Evolutionary conservation across 1,139 yeast genomes (phyloP).

Genomic region (Pichia sorboxylosa): DNA sequence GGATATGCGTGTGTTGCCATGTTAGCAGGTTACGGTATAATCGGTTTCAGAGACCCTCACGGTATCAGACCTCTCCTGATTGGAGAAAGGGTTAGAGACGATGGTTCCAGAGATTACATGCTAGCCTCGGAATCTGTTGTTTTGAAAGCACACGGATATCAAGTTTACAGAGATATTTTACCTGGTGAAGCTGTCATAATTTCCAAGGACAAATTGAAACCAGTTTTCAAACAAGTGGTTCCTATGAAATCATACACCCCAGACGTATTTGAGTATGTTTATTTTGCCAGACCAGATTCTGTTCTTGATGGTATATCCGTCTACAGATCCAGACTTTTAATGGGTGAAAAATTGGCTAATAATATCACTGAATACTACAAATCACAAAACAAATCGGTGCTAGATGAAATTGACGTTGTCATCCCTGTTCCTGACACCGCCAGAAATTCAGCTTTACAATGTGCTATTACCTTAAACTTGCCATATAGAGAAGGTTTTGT

Average conservation of each 20-base stretch:
- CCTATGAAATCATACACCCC: conserved; percentile 74
- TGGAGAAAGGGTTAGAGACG: conserved; percentile 63
- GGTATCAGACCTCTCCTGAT: conserved; percentile 86
- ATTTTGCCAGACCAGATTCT: conserved; percentile 95
- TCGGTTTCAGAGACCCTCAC: conserved; percentile 95
- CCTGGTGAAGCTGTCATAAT: conserved; percentile 97
- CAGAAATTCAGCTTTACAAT: conserved; percentile 85
- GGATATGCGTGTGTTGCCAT: conserved; percentile 93
- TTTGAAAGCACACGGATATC: conserved; percentile 83
- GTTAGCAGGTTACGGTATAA: conserved; percentile 90
- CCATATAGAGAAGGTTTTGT: conserved; percentile 97
- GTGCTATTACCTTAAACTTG: conserved; percentile 67
- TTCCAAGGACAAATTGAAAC: conserved; percentile 56
- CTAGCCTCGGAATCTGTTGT: conserved; percentile 93
- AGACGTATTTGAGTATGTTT: conserved; percentile 92
- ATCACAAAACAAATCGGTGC: conserved; percentile 32
- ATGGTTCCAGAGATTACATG: conserved; percentile 85
- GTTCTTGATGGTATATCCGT: conserved; percentile 93
- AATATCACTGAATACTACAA: conserved; percentile 48
- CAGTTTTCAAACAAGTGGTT: conserved; percentile 83
- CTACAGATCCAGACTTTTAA: conserved; percentile 80
- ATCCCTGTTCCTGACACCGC: conserved; percentile 98
- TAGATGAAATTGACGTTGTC: conserved; percentile 72
- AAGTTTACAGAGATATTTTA: conserved; percentile 62
- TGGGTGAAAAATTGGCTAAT: conserved; percentile 85